Base-by-base conservation (phyloP, 1,139 yeast genomes). In the Debaryomyces robertsiae region DNA sequence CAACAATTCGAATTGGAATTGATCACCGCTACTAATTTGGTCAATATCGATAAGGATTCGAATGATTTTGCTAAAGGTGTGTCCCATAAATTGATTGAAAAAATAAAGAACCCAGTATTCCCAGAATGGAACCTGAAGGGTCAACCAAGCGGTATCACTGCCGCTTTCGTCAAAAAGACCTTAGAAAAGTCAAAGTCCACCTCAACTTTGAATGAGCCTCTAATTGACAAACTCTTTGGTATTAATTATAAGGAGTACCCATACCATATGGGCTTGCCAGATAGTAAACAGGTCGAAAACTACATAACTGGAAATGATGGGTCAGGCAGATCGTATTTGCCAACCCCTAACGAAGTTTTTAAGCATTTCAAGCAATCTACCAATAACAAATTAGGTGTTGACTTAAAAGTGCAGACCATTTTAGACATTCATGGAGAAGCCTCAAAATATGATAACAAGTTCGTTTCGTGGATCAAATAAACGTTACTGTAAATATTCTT, bases 31-130 rank as follows among this genome's bases (percentile, higher is more conserved):
- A 79, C 88, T 43, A 82, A 87, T 59, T 75, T 90, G 63, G 80
- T 87, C 82, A 54, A 60, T 43, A 61, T 69, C 32, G 71, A 75
- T 40, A 74, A 79, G 10, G 86, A 79, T 52, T 58, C 68, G 48
- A 75, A 75, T 57, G 84, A 80, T 54, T 87, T 87, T 58, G 82
- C 77, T 41, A 84, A 82, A 62, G 91, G 96, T 53, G 93, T 93
- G 44, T 61, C 76, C 50, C 81, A 87, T 49, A 79, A 88, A 64
- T 75, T 86, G 55, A 76, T 84, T 53, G 69, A 76, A 54, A 80
- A 88, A 68, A 75, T 81, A 46, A 75, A 84, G 57, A 69, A 71
- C 43, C 75, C 78, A 14, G 43, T 56, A 14, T 63, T 58, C 49
- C 78, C 90, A 27, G 52, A 68, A 39, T 82, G 88, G 88, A 57